phyloP scores from a whole-genome alignment of 2,329 filamentous ascomycete species.

The Fusarium bactridioides region DNA sequence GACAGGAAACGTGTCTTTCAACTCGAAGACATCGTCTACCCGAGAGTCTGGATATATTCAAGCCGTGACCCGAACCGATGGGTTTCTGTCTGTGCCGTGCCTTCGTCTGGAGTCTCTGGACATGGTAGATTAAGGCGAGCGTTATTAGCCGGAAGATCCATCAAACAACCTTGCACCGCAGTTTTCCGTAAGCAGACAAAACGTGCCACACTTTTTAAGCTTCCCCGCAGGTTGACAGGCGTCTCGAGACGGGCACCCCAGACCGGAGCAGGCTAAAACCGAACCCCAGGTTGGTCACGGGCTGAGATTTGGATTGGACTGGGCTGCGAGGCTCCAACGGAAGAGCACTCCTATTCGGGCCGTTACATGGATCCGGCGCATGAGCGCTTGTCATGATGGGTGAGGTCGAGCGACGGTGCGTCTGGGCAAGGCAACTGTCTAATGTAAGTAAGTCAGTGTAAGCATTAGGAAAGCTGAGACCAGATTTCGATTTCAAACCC shows the following conservation, averaged over 20 bases:
- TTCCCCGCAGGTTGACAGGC: slow-evolving; percentile 40
- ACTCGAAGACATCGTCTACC: not conserved
- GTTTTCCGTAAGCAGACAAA: slow-evolving; percentile 19
- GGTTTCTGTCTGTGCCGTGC: not conserved
- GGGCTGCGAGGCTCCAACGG: slow-evolving; percentile 18
- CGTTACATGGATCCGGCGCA: slow-evolving; percentile 25
- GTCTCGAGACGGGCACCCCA: slow-evolving; percentile 19
- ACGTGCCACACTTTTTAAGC: slow-evolving; percentile 36
- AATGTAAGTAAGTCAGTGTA: slow-evolving; percentile 3
- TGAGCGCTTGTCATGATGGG: slow-evolving; percentile 17
- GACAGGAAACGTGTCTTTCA: not conserved
- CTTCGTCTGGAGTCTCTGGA: not conserved
- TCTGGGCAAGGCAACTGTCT: not conserved
- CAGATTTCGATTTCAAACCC: not conserved
- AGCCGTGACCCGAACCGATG: not conserved
- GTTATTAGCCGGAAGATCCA: slow-evolving; percentile 30
- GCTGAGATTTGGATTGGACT: slow-evolving; percentile 20
- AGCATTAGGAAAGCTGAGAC: not conserved
- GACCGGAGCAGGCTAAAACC: slow-evolving; percentile 29
- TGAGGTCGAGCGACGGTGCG: slow-evolving; percentile 1
- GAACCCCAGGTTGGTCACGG: slow-evolving; percentile 23
- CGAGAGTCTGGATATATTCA: not conserved
- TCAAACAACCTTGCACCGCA: slow-evolving; percentile 21
- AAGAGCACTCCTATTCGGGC: slow-evolving; percentile 40
- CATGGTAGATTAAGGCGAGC: slow-evolving; percentile 2